Conservation (phyloP, 441 rosid genomes). For the Sinapis alba region DNA sequence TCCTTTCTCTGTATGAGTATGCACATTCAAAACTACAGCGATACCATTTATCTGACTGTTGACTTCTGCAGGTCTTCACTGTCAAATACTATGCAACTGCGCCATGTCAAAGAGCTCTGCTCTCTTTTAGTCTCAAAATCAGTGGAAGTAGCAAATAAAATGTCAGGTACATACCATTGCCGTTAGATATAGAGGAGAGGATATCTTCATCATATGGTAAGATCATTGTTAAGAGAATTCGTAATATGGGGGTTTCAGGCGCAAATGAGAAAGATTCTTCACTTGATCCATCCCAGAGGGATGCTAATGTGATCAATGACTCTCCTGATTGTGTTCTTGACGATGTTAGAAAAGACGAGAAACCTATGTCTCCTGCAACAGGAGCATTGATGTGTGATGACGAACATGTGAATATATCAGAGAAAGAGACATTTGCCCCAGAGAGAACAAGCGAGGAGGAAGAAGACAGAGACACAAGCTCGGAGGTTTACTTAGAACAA, state of each 20-base stretch:
- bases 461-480: conserved; percentile 37
- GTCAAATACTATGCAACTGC: conserved; percentile 56
- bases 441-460: conserved; percentile 32
- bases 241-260: conserved; percentile 20
- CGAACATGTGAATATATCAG: conserved; percentile 64
- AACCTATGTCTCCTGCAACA: conserved; percentile 61
- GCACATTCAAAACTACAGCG: not conserved
- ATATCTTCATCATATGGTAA: too few relatives aligned
- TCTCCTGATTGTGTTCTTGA: conserved; percentile 38
- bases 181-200: not conserved
- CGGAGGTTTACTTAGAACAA: conserved; percentile 59
- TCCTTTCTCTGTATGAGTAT: not conserved
- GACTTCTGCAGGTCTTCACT: conserved; percentile 60
- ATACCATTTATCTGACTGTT: conserved; percentile 26
- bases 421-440: conserved; percentile 42
- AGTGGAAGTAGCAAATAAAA: conserved; percentile 45
- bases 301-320: conserved; percentile 38
- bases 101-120: conserved; percentile 61
- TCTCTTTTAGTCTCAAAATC: conserved; percentile 55
- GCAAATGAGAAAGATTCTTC: conserved; percentile 25
- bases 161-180: conserved; percentile 48
- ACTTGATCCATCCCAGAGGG: conserved; percentile 33
- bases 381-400: conserved; percentile 87
- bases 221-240: not conserved
- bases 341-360: conserved; percentile 38